Evolutionary conservation across 768 basidiomycete species (phyloP).

Genomic region (Lyophyllum atratum): DNA sequence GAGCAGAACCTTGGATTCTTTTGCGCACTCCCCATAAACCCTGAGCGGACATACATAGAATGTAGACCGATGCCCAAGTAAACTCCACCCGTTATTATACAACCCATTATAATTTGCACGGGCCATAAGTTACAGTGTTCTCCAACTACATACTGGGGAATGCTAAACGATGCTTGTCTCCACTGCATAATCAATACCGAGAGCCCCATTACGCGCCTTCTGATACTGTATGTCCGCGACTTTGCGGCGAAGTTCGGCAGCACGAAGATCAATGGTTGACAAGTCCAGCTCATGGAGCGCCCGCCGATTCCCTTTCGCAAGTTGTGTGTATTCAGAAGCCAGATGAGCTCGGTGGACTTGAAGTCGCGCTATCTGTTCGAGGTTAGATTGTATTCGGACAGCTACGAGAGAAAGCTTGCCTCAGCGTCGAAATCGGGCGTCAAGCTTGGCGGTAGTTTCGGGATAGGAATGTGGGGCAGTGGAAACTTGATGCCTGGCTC

Average conservation of each 20-base stretch:
- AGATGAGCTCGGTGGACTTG: constrained; percentile 40
- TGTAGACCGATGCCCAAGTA: constrained; percentile 64
- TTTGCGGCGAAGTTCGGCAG: constrained; percentile 58
- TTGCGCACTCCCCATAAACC: constrained; percentile 69
- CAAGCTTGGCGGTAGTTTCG: constrained; percentile 26
- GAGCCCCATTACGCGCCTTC: constrained; percentile 58
- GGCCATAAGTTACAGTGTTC: not conserved
- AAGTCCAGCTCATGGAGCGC: constrained; percentile 65
- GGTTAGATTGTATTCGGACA: not conserved
- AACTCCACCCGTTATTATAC: not conserved
- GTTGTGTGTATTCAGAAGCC: constrained; percentile 38
- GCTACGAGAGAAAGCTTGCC: constrained; percentile 1
- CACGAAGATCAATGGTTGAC: constrained; percentile 58
- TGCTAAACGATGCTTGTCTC: not conserved
- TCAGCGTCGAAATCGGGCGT: constrained; percentile 24
- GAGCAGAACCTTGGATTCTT: constrained; percentile 64
- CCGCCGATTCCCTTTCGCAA: constrained; percentile 43
- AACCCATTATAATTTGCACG: not conserved
- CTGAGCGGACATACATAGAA: constrained; percentile 63
- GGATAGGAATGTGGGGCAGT: constrained; percentile 33
- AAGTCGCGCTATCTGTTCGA: constrained; percentile 31
- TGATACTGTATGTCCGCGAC: constrained; percentile 61
- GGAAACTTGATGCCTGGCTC: constrained; percentile 7
- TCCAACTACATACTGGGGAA: not conserved
- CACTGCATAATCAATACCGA: constrained; percentile 54